phyloP scores from a whole-genome alignment of 2,329 filamentous ascomycete species.

The Beauveria medogensis region DNA sequence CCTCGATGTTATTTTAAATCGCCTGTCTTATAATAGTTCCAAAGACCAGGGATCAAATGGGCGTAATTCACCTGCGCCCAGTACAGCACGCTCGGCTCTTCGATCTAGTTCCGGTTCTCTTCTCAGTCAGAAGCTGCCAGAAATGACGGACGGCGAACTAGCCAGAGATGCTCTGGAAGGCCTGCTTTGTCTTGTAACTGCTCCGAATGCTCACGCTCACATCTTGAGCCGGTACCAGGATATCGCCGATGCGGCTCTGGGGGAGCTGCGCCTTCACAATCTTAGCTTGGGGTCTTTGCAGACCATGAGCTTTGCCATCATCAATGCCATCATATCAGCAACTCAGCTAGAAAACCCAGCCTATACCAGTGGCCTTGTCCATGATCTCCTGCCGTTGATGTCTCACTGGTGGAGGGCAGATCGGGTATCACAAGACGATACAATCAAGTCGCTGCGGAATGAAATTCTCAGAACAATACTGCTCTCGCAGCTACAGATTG shows the following conservation, averaged over 20 bases:
- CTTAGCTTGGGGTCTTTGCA: slow-evolving; percentile 56
- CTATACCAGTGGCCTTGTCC: slow-evolving; percentile 52
- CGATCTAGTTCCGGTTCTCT: slow-evolving; percentile 21
- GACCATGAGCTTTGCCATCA: slow-evolving; percentile 63
- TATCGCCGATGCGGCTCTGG: slow-evolving; percentile 48
- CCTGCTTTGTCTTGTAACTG: slow-evolving; percentile 33
- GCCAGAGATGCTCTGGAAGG: slow-evolving; percentile 46
- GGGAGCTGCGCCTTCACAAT: slow-evolving; percentile 52
- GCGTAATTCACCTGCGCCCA: slow-evolving; percentile 41
- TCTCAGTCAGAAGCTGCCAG: slow-evolving; percentile 22
- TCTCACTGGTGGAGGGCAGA: slow-evolving; percentile 72
- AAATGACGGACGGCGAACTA: slow-evolving; percentile 24
- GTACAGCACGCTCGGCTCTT: slow-evolving; percentile 21
- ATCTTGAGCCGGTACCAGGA: slow-evolving; percentile 38
- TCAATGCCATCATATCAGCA: slow-evolving; percentile 63
- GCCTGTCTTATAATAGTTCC: slow-evolving; percentile 34
- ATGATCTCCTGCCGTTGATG: slow-evolving; percentile 61
- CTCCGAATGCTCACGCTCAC: slow-evolving; percentile 2
- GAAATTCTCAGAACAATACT: slow-evolving; percentile 70
- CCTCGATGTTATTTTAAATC: slow-evolving; percentile 47
- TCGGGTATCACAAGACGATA: slow-evolving; percentile 50
- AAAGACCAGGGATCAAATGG: slow-evolving; percentile 25
- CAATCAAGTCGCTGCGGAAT: slow-evolving; percentile 58
- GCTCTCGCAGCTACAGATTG: slow-evolving; percentile 54
- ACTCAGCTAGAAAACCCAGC: slow-evolving; percentile 60